Evolutionary conservation across 2,329 filamentous ascomycete species (phyloP).

Genomic region (Pleurostoma richardsiae): DNA sequence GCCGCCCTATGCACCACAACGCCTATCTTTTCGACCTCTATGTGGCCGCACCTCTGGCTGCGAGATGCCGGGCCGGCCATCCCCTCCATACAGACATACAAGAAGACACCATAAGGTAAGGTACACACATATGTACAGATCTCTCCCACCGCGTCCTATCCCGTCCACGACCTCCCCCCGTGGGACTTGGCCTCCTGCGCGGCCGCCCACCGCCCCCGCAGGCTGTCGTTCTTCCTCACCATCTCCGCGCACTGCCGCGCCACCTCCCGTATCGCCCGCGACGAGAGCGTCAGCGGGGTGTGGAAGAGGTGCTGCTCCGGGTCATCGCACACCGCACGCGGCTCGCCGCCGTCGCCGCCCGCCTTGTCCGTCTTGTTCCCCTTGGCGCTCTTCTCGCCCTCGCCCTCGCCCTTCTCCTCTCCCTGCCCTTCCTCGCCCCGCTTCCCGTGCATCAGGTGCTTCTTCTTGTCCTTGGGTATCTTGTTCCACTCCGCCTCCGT

Average conservation of each 20-base stretch:
- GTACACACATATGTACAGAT: no score
- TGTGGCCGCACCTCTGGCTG: no score
- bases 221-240: slow-evolving; percentile 8
- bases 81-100: no score
- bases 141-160: no score
- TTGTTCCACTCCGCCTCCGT: neutral
- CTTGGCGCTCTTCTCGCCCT: neutral
- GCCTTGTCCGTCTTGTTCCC: neutral
- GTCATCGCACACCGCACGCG: slow-evolving; percentile 27
- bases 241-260: slow-evolving; percentile 6
- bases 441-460: neutral
- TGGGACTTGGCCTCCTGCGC: no score
- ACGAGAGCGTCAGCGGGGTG: slow-evolving; percentile 40
- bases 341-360: slow-evolving; percentile 11
- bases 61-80: no score
- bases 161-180: no score
- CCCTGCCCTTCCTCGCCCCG: neutral
- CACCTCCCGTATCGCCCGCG: slow-evolving; percentile 22
- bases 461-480: slow-evolving; percentile 3
- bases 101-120: no score
- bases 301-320: slow-evolving; percentile 47
- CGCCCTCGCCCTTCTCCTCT: neutral
- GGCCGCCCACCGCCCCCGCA: neutral
- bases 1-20: no score
- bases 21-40: no score